Conservation (phyloP, 2,329 filamentous ascomycete genomes). For the Beauveria medogensis region DNA sequence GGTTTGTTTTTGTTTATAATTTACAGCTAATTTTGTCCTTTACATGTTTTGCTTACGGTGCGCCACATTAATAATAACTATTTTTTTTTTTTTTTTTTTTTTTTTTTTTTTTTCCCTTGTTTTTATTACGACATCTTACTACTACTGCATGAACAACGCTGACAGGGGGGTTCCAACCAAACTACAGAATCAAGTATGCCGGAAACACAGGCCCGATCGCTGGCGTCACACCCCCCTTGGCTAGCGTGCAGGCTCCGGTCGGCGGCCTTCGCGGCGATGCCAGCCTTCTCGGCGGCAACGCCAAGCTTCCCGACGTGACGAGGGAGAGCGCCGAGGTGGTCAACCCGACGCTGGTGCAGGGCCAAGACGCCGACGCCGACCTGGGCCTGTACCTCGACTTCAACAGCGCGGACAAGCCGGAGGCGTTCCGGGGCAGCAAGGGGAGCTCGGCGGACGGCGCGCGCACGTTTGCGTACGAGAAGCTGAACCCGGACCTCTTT, state of each 20-base stretch:
- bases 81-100: no score
- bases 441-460: constrained; percentile 47
- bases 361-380: constrained; percentile 41
- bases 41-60: background rate
- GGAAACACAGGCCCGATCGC: constrained; percentile 35
- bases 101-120: no score
- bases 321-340: constrained; percentile 31
- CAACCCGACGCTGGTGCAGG: constrained; percentile 34
- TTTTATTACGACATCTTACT: background rate
- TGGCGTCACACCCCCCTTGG: constrained; percentile 30
- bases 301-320: constrained; percentile 27
- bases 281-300: constrained; percentile 32
- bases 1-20: no score
- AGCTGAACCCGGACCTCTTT: constrained; percentile 44
- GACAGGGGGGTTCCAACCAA: background rate
- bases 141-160: background rate
- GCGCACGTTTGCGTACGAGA: constrained; percentile 41
- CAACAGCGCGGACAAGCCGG: constrained; percentile 39
- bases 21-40: constrained; percentile 2
- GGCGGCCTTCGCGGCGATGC: constrained; percentile 34
- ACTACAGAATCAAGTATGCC: constrained; percentile 31
- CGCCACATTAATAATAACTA: constrained; percentile 4
- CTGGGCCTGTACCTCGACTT: constrained; percentile 44
- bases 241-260: constrained; percentile 27
- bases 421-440: constrained; percentile 44